Conservation (phyloP, 1,284 basidiomycete species). For the Leccinum solheimii region DNA sequence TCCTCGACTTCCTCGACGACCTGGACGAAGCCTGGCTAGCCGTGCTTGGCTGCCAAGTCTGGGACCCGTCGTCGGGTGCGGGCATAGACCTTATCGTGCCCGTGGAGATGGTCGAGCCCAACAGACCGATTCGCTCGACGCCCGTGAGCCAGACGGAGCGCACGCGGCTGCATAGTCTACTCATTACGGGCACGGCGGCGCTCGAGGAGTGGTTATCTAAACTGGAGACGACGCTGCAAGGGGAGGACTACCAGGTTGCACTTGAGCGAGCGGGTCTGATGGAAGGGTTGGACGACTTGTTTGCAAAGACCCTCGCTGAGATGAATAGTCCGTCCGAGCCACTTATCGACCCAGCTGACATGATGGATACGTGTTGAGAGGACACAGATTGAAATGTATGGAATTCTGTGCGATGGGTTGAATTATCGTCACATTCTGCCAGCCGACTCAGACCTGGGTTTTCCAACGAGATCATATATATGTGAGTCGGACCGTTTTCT, state of each 20-base stretch:
- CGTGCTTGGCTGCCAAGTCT: slow-evolving; percentile 59
- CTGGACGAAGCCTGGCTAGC: slow-evolving; percentile 71
- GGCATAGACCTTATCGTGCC: slow-evolving; percentile 51
- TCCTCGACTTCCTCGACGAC: slow-evolving; percentile 66
- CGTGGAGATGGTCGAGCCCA: slow-evolving; percentile 31
- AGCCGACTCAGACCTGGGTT: no score
- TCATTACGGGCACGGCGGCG: slow-evolving; percentile 55
- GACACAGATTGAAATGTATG: no score
- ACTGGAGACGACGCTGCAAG: slow-evolving; percentile 27
- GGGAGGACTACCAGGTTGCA: slow-evolving; percentile 40
- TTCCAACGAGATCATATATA: no score
- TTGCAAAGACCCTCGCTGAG: slow-evolving; percentile 55
- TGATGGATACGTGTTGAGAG: slow-evolving; percentile 28
- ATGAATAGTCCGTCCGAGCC: slow-evolving; percentile 47
- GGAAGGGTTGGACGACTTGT: slow-evolving; percentile 62
- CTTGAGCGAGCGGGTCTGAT: slow-evolving; percentile 54
- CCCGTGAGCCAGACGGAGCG: slow-evolving; percentile 66
- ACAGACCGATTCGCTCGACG: slow-evolving; percentile 36
- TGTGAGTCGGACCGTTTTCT: no score
- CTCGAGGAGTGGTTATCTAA: slow-evolving; percentile 68
- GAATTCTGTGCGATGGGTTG: no score
- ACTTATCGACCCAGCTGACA: slow-evolving; percentile 22
- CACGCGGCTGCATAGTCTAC: slow-evolving; percentile 61
- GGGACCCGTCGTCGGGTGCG: slow-evolving; percentile 51
- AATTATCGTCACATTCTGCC: no score